Conservation (phyloP, 768 basidiomycete genomes). For the Termitomyces sp. region DNA sequence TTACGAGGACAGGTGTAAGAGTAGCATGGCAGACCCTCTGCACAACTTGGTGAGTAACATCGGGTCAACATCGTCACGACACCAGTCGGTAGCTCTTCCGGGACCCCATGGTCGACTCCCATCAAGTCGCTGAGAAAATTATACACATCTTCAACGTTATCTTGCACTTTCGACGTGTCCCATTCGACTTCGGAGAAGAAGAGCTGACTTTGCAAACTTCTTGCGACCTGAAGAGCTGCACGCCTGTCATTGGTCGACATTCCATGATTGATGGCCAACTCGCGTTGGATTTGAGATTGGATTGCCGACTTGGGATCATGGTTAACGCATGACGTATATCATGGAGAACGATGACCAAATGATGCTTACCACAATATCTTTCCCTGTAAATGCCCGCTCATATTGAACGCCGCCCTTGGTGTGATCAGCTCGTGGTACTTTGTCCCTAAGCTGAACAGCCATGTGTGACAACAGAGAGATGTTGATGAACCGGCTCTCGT, state of each 20-base stretch:
- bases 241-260: slow-evolving; percentile 76
- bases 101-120: slow-evolving; percentile 55
- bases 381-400: slow-evolving; percentile 88
- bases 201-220: slow-evolving; percentile 86
- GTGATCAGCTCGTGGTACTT: slow-evolving; percentile 83
- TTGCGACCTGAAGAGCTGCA: slow-evolving; percentile 83
- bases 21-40: slow-evolving; percentile 79
- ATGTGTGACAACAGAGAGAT: slow-evolving; percentile 85
- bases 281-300: slow-evolving; percentile 82
- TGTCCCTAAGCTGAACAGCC: slow-evolving; percentile 85
- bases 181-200: slow-evolving; percentile 98
- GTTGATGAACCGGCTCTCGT: slow-evolving; percentile 79
- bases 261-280: slow-evolving; percentile 74
- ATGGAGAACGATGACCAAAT: neutral
- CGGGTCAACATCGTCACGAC: slow-evolving; percentile 87
- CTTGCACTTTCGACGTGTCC: slow-evolving; percentile 74
- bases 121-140: slow-evolving; percentile 87
- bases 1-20: slow-evolving; percentile 76
- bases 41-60: slow-evolving; percentile 88
- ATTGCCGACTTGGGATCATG: slow-evolving; percentile 65
- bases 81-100: slow-evolving; percentile 78
- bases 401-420: slow-evolving; percentile 94
- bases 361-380: slow-evolving; percentile 82
- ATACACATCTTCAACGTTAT: slow-evolving; percentile 91
- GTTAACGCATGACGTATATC: neutral